Base-by-base conservation (phyloP, 108 stramenopile species). In the Fistulifera solaris region DNA sequence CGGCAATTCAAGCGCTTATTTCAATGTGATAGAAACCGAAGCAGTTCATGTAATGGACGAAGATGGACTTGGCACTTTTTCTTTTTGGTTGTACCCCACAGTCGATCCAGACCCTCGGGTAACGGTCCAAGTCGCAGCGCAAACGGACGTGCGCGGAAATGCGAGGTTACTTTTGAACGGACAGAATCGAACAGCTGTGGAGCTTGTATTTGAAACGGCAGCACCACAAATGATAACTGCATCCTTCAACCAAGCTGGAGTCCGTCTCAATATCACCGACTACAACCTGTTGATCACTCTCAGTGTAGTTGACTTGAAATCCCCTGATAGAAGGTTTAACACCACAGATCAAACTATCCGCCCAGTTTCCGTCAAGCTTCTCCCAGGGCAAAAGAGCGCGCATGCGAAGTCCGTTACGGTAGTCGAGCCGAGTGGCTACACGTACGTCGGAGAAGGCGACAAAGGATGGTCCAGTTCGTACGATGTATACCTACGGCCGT, bases 401-500 rank as follows among this genome's bases (percentile, higher is more conserved):
- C 38, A 27, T 13, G 66, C 66, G 26, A 67, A 67, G 52, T 67
- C 66, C 18, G 59, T 60, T 7, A 49, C 59, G 40, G 38, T 60
- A 27, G 31, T 61, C 28, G 66, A 68, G n/a, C 31, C 23, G 25
- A 21, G 14, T n/a, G 48, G 47, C 25, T 45, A 40, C n/a, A 65
- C 70, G 14, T 22, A 16, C 24, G 59, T 71, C 21, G 59, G 53
- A 13, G 70, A 71, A 44, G 70, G 70, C 18, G 23, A 2, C 2
- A n/a, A 63, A 17, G 69, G 70, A n/a, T 61, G 55, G 35, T 19
- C 40, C 19, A 24, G 59, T 4, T 49, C 58, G 12, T 71, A 71
- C 40, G 70, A 71, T 24, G 16, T 71, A 4, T 71, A 56, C 50
- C 46, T 71, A 1, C 58, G 70, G 17, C 70, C 70, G 22, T 71